phyloP scores from a whole-genome alignment of 1,284 basidiomycete species.

The Inonotus obliquus region DNA sequence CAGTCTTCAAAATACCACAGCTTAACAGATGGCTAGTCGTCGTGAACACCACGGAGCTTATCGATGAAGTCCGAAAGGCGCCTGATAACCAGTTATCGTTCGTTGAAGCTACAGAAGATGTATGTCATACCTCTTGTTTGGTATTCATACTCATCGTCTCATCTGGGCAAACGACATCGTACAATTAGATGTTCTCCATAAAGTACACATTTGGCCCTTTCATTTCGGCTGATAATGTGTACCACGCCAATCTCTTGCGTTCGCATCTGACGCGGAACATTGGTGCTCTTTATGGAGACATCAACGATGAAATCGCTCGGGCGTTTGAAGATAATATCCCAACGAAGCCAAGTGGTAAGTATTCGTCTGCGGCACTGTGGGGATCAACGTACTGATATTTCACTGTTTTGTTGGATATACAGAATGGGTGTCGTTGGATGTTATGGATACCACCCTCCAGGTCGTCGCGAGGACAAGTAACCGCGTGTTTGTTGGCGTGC shows the following conservation, averaged over 20 bases:
- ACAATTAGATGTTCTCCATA: neutral
- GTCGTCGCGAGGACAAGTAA: slow-evolving; percentile 38
- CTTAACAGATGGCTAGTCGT: too few species aligned
- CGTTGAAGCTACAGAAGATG: too few species aligned
- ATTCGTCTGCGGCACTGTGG: too few species aligned
- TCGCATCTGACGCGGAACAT: slow-evolving; percentile 25
- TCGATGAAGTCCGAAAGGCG: too few species aligned
- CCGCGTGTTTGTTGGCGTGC: slow-evolving; percentile 37
- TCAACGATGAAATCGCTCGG: slow-evolving; percentile 21
- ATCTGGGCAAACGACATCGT: neutral
- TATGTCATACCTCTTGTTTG: too few species aligned
- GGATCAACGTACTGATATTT: too few species aligned
- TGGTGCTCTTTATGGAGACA: slow-evolving; percentile 21
- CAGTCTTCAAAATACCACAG: too few species aligned
- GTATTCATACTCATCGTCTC: neutral
- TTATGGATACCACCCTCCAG: slow-evolving; percentile 31
- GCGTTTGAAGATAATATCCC: slow-evolving; percentile 19
- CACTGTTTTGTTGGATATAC: too few species aligned
- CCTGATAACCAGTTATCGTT: too few species aligned
- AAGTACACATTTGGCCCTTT: too few species aligned
- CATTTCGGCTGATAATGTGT: too few species aligned
- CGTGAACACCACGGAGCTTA: too few species aligned
- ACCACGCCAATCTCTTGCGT: slow-evolving; percentile 24
- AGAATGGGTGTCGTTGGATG: slow-evolving; percentile 38
- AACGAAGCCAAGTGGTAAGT: slow-evolving; percentile 1